These are phyloP conservation scores for Parathielavia hyrcaniae DNA, from an alignment of 495 filamentous ascomycete genomes.

Conservation along the genomic window DNA sequence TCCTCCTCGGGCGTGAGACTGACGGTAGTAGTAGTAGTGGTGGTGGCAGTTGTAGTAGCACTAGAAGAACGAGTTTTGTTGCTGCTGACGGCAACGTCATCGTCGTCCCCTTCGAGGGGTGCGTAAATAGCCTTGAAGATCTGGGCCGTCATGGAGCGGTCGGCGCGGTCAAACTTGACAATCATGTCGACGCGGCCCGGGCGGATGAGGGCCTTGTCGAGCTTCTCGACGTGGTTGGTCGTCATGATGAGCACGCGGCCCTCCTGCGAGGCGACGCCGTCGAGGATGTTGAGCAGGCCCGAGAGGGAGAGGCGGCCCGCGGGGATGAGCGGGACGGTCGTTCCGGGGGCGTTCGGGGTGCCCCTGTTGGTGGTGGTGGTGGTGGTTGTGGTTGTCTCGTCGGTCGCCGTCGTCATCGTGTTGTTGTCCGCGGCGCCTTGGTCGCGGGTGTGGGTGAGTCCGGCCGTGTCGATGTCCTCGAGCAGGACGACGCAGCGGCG, in stretches of 20 bases:
- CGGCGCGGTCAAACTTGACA: constrained; percentile 55
- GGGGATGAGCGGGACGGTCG: background rate
- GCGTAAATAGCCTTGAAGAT: constrained; percentile 48
- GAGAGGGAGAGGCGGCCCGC: constrained; percentile 60
- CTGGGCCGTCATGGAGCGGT: constrained; percentile 38
- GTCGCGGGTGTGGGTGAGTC: constrained; percentile 57
- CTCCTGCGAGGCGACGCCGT: constrained; percentile 71
- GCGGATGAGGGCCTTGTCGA: constrained; percentile 70
- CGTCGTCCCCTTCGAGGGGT: constrained; percentile 42
- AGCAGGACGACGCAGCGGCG: constrained; percentile 64
- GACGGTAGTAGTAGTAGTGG: background rate
- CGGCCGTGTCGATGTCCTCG: constrained; percentile 68
- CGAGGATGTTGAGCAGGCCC: constrained; percentile 70
- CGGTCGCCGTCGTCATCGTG: constrained; percentile 20
- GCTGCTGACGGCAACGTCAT: no score
- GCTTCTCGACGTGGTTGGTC: constrained; percentile 69
- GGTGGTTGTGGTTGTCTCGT: background rate
- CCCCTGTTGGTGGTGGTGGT: constrained; percentile 20
- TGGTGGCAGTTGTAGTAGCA: background rate
- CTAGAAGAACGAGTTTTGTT: background rate
- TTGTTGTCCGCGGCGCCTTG: constrained; percentile 50
- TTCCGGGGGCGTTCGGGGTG: constrained; percentile 18
- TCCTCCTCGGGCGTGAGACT: constrained; percentile 30
- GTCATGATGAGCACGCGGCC: constrained; percentile 80
- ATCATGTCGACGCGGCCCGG: constrained; percentile 74